Conservation (phyloP, 1,284 basidiomycete genomes). For the Apiotrichum brassicae region DNA sequence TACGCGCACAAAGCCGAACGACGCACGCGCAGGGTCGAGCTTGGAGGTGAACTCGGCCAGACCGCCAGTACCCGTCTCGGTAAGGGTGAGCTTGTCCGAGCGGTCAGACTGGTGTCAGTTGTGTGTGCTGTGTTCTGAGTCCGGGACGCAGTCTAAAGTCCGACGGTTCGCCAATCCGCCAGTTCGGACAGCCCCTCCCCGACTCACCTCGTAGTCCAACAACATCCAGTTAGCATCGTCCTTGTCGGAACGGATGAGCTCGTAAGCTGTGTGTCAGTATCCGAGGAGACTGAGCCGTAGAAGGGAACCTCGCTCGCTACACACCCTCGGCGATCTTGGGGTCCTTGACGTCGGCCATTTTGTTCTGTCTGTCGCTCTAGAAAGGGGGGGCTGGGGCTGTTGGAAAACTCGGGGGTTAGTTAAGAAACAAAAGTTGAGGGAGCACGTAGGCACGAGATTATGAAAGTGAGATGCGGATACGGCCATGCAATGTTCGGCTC, state of each 20-base stretch:
- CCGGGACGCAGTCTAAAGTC: too few relatives aligned
- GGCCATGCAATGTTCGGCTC: too few relatives aligned
- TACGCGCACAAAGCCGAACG: conserved; percentile 74
- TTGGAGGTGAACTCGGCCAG: conserved; percentile 67
- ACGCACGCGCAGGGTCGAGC: conserved; percentile 67
- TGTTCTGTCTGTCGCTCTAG: too few relatives aligned
- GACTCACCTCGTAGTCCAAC: conserved; percentile 70
- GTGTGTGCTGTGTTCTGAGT: too few relatives aligned
- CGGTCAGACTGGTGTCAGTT: conserved; percentile 59
- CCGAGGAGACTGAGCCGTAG: not conserved
- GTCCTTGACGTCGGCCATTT: conserved; percentile 78
- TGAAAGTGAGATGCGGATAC: too few relatives aligned
- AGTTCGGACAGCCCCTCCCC: too few relatives aligned
- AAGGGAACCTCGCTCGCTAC: conserved; percentile 19
- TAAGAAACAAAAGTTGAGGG: too few relatives aligned
- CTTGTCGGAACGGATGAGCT: conserved; percentile 74
- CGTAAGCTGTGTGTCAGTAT: conserved; percentile 60
- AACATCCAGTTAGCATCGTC: conserved; percentile 77
- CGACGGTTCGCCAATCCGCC: too few relatives aligned
- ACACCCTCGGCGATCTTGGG: conserved; percentile 68
- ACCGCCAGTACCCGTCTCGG: conserved; percentile 69
- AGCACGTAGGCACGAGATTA: too few relatives aligned
- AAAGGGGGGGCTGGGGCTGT: too few relatives aligned
- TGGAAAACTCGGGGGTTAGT: too few relatives aligned
- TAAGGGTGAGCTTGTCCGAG: conserved; percentile 72